phyloP scores from a whole-genome alignment of 495 filamentous ascomycete genomes.

The Darksidea phi region DNA sequence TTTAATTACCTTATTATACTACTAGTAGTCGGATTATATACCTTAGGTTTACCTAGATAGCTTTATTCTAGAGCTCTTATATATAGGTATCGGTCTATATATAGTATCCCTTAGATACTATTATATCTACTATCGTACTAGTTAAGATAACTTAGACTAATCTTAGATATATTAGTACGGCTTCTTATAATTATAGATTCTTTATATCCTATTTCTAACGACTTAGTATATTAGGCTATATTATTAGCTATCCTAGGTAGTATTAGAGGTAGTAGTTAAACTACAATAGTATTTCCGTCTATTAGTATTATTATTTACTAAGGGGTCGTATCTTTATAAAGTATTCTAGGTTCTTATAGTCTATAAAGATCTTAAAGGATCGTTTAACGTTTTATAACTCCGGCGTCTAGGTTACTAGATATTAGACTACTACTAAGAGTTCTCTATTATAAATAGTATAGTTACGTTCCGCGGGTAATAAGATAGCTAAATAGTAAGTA shows the following conservation, averaged over 20 bases:
- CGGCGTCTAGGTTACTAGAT: too few relatives aligned
- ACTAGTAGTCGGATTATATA: background rate
- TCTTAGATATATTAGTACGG: background rate
- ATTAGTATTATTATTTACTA: background rate
- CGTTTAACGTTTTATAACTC: too few relatives aligned
- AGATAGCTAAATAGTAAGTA: too few relatives aligned
- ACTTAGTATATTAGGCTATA: background rate
- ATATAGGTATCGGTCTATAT: background rate
- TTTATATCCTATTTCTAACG: background rate
- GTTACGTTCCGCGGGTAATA: too few relatives aligned
- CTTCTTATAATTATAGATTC: background rate
- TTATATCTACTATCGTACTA: background rate
- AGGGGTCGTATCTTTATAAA: background rate
- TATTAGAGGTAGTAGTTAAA: slow-evolving; percentile 6
- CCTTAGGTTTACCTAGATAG: background rate
- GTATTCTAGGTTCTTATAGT: slow-evolving; percentile 3
- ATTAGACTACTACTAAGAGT: too few relatives aligned
- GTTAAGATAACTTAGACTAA: background rate
- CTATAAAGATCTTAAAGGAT: too few relatives aligned
- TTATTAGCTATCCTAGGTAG: background rate
- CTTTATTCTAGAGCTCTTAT: background rate
- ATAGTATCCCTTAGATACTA: background rate
- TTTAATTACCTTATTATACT: too few relatives aligned
- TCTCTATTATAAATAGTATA: too few relatives aligned
- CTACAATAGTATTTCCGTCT: background rate